These are phyloP conservation scores for Lolium multiflorum DNA, from an alignment of 176 grass and related monocot species.

Conservation along the genomic window DNA sequence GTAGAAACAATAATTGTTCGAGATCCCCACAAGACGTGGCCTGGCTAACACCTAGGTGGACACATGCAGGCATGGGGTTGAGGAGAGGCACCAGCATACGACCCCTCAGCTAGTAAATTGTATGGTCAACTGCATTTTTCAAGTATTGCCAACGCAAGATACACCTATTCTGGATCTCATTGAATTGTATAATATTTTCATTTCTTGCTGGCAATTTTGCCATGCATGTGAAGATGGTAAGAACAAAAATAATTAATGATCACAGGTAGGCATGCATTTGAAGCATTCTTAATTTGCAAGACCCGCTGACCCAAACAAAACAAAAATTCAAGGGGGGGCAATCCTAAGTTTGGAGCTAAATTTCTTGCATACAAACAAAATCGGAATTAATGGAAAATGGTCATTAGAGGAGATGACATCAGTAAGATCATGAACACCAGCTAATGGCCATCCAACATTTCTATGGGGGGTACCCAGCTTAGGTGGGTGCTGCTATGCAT, in stretches of 20 bases:
- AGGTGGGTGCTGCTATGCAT: constrained; percentile 19
- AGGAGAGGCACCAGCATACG: neutral
- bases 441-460: neutral
- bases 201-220: constrained; percentile 10
- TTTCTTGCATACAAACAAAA: neutral
- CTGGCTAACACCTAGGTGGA: constrained; percentile 35
- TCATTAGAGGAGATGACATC: neutral
- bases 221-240: constrained; percentile 23
- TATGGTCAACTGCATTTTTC: constrained; percentile 16
- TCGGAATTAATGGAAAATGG: neutral
- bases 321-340: neutral
- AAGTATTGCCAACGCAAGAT: neutral
- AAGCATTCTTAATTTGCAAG: neutral
- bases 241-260: constrained; percentile 27
- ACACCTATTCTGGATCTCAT: constrained; percentile 28
- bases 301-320: neutral
- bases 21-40: constrained; percentile 41
- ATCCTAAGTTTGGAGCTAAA: neutral
- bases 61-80: constrained; percentile 33
- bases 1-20: constrained; percentile 10
- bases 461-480: neutral
- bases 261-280: constrained; percentile 3
- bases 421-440: neutral
- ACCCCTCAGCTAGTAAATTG: constrained; percentile 18
- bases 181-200: constrained; percentile 22